Percentiles rank a stretch among this genome's conserved stretches.
phyloP scores from a whole-genome alignment of 2,329 filamentous ascomycete genomes.

The Xenosphaeropsis pyriputrescens region DNA sequence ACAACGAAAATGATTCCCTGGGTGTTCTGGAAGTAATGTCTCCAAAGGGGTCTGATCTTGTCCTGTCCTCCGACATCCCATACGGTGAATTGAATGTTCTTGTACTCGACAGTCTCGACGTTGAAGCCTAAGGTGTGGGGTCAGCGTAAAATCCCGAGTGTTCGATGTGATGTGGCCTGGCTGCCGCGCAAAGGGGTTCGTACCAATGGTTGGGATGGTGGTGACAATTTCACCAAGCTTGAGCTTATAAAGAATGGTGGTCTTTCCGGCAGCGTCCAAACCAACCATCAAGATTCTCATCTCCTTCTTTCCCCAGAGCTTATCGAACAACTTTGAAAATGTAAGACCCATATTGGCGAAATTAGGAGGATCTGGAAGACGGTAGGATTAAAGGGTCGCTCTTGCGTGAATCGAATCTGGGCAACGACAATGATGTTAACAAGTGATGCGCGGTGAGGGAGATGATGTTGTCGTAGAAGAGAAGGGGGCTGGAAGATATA shows the following conservation, averaged over 20 bases:
- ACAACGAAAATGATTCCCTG: slow-evolving; percentile 99
- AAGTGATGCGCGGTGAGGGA: neutral
- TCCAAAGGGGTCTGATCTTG: slow-evolving; percentile 99
- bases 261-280: slow-evolving; percentile 99
- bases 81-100: slow-evolving; percentile 99
- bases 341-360: slow-evolving; percentile 85
- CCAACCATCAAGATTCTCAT: slow-evolving; percentile 99
- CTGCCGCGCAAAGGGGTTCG: slow-evolving; percentile 15
- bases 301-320: slow-evolving; percentile 99
- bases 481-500: too few relatives aligned
- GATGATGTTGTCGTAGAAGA: too few relatives aligned
- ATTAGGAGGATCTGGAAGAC: neutral
- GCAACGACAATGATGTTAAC: neutral
- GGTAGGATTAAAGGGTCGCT: neutral
- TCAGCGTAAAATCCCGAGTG: neutral
- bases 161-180: too few relatives aligned
- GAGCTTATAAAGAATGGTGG: slow-evolving; percentile 99
- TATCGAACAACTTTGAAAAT: slow-evolving; percentile 92
- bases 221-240: slow-evolving; percentile 99
- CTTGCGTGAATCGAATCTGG: neutral
- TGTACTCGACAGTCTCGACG: slow-evolving; percentile 99
- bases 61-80: slow-evolving; percentile 99
- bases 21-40: slow-evolving; percentile 99
- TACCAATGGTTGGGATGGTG: slow-evolving; percentile 96
- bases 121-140: slow-evolving; percentile 64